phyloP scores from a whole-genome alignment of 805 yeast genomes.

The Candida montana region DNA sequence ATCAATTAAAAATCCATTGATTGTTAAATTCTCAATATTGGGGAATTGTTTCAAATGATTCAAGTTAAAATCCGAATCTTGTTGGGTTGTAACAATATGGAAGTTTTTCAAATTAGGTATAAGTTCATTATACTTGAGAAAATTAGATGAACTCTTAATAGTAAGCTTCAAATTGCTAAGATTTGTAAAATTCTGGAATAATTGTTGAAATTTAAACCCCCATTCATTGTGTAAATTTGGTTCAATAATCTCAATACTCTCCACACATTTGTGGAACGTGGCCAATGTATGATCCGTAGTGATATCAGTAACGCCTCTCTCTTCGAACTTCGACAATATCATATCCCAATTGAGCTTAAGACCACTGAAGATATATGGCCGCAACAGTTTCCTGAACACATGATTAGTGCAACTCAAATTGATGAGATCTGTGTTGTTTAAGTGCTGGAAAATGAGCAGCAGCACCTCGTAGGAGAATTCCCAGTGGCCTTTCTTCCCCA shows the following conservation, averaged over 20 bases:
- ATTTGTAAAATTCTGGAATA: constrained; percentile 21
- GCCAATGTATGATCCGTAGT: constrained; percentile 6
- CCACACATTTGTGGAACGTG: constrained; percentile 18
- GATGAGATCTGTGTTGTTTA: constrained; percentile 14
- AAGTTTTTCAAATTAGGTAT: constrained; percentile 14
- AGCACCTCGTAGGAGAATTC: constrained; percentile 20
- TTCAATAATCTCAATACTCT: constrained; percentile 24
- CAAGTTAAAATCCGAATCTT: constrained; percentile 33
- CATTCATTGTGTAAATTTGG: constrained; percentile 29
- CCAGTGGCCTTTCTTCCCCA: background rate
- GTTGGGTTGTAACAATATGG: constrained; percentile 20
- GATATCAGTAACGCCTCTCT: background rate
- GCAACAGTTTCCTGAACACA: constrained; percentile 9
- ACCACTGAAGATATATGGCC: constrained; percentile 18
- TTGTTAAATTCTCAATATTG: constrained; percentile 28
- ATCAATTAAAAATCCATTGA: constrained; percentile 38
- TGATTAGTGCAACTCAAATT: constrained; percentile 10
- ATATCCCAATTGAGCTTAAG: constrained; percentile 15
- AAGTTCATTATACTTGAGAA: constrained; percentile 27
- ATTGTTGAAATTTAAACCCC: constrained; percentile 28
- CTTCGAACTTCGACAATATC: constrained; percentile 6
- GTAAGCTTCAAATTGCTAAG: constrained; percentile 21
- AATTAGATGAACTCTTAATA: constrained; percentile 29
- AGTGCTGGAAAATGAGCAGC: constrained; percentile 13
- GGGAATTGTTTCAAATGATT: constrained; percentile 37